Evolutionary conservation across 805 yeast genomes (phyloP).

Genomic region (Torulaspora maleeae): DNA sequence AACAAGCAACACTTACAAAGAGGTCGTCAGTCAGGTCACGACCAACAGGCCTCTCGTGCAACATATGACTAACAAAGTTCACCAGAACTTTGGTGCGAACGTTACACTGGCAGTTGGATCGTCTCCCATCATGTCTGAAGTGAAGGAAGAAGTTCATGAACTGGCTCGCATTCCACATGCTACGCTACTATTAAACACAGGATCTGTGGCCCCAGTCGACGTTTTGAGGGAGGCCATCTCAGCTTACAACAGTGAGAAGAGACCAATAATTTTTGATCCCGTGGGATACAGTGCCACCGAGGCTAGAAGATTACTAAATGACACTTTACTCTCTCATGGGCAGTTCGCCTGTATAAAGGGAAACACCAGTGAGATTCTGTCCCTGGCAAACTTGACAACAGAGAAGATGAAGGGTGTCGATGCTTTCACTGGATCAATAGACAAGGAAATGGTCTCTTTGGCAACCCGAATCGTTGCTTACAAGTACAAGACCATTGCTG

Average conservation of each 20-base stretch:
- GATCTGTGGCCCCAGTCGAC: constrained; percentile 54
- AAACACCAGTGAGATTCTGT: constrained; percentile 71
- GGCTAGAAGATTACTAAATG: constrained; percentile 48
- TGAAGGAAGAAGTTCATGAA: constrained; percentile 60
- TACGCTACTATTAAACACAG: constrained; percentile 66
- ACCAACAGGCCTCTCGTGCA: constrained; percentile 61
- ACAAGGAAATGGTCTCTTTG: constrained; percentile 29
- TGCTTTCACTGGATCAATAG: constrained; percentile 29
- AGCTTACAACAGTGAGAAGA: constrained; percentile 51
- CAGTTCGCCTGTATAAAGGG: constrained; percentile 72
- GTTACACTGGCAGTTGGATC: constrained; percentile 79
- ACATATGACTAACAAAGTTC: constrained; percentile 86
- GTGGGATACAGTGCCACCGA: constrained; percentile 87
- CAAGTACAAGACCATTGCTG: constrained; percentile 55
- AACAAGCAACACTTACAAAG: constrained; percentile 6
- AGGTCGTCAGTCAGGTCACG: constrained; percentile 26
- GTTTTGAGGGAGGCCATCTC: constrained; percentile 49
- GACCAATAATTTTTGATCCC: constrained; percentile 78
- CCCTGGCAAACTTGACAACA: constrained; percentile 48
- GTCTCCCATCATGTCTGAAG: constrained; percentile 85
- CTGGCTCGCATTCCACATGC: constrained; percentile 52
- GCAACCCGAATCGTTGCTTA: constrained; percentile 49
- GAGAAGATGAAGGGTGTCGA: constrained; percentile 72
- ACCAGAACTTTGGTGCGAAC: constrained; percentile 82
- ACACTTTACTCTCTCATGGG: constrained; percentile 50